Base-by-base conservation (phyloP, 306 rosid species). In the Hylodesmum podocarpum region DNA sequence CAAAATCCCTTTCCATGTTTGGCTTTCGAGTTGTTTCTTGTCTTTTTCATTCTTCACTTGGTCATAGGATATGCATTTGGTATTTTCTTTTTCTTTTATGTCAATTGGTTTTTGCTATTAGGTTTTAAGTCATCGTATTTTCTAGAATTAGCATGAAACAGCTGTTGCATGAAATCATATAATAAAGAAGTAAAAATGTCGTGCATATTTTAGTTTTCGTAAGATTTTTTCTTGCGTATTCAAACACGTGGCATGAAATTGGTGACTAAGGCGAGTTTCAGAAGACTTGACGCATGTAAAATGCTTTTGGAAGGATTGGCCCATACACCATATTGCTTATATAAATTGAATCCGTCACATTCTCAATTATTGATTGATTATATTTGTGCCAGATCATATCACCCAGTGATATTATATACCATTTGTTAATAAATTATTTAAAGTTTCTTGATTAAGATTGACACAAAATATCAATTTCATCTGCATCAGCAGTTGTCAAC, bases 161-260 rank as follows among this genome's bases (percentile, higher is more conserved):
- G 40, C 15, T 71, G 34, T 57, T 43, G 66, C 66, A 65, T 28
- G 41, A 77, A 67, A 54, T 40, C 55, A 40, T 39, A 50, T 14
- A 39, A n/a, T 16, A 25, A 10, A 34, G n/a, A 36, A 51, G 37
- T 25, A 62, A 14, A 59, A 28, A 3, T 59, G 27, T 59, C 40
- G 70, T 40, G 63, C 31, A 21, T 31, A 47, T 75, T 77, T 15
- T 41, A 25, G 15, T 67, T 68, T 29, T 3, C 3, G 40, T 9
- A 31, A 8, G 51, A 57, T 3, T 43, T 57, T 4, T 49, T 67
- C 37, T 3, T 24, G 15, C 36, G 12, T 2, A 25, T 55, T 41
- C 58, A 77, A 4, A 44, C 43, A 29, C 21, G 68, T 27, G 71
- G 59, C 27, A 19, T 66, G 24, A 51, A 77, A n/a, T 64, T n/a